Conservation (phyloP, 139 green algal genomes). For the Spirogloea muscicola region DNA sequence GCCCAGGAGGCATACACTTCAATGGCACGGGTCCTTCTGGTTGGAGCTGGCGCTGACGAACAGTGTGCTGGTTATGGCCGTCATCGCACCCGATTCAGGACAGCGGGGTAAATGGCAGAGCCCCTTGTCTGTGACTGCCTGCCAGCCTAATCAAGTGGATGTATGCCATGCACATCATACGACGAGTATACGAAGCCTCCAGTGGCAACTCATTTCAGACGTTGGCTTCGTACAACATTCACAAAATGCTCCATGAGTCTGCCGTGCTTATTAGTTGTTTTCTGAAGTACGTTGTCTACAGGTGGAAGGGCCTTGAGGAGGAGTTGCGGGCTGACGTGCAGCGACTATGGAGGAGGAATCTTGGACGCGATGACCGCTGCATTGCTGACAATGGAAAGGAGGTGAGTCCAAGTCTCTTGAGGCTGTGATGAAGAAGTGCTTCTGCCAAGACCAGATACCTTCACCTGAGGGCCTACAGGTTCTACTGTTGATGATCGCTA, state of each 20-base stretch:
- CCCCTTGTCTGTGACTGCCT: too few relatives aligned
- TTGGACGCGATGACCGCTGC: constrained; percentile 86
- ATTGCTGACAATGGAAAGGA: constrained; percentile 77
- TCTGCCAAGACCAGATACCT: too few relatives aligned
- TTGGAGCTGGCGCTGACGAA: constrained; percentile 93
- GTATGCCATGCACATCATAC: too few relatives aligned
- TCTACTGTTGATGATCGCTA: too few relatives aligned
- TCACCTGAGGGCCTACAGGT: too few relatives aligned
- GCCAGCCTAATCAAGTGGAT: too few relatives aligned
- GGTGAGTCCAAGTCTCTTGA: too few relatives aligned
- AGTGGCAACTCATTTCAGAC: neutral
- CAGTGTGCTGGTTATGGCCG: constrained; percentile 87
- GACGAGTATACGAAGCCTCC: too few relatives aligned
- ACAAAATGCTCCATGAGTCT: neutral
- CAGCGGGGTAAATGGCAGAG: constrained; percentile 40
- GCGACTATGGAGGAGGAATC: constrained; percentile 84
- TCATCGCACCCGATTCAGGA: constrained; percentile 71
- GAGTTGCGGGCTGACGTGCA: constrained; percentile 81
- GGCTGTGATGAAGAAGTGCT: too few relatives aligned
- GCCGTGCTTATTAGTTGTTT: neutral
- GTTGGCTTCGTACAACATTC: neutral
- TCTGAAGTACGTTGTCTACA: constrained; percentile 1
- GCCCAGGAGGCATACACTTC: constrained; percentile 42
- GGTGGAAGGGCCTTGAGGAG: constrained; percentile 46
- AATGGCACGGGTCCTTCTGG: constrained; percentile 73